Conservation (phyloP, 2,329 filamentous ascomycete species). For the Sclerotinia borealis region DNA sequence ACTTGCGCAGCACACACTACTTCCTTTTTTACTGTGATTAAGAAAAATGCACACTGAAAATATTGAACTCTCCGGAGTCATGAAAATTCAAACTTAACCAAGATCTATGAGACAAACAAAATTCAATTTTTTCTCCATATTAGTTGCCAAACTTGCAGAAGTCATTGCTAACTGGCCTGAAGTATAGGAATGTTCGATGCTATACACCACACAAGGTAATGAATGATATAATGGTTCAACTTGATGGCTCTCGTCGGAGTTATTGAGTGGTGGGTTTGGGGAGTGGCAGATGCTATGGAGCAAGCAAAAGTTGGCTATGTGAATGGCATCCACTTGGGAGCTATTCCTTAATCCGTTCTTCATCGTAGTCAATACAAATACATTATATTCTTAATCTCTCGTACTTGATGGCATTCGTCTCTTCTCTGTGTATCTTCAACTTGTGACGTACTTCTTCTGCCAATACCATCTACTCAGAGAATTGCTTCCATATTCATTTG, state of each 20-base stretch:
- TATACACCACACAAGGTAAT: too few relatives aligned
- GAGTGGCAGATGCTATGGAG: not conserved
- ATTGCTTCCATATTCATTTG: too few relatives aligned
- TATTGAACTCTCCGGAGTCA: slow-evolving; percentile 32
- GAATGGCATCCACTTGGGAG: too few relatives aligned
- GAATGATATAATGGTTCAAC: not conserved
- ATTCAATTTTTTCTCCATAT: not conserved
- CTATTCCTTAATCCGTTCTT: too few relatives aligned
- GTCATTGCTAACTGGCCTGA: not conserved
- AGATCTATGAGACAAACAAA: slow-evolving; percentile 33
- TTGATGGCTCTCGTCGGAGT: not conserved
- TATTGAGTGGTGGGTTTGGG: not conserved
- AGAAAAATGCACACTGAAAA: slow-evolving; percentile 36
- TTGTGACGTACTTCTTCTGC: too few relatives aligned
- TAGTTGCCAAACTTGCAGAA: not conserved
- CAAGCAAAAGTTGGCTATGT: not conserved
- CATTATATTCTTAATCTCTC: not conserved
- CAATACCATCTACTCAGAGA: too few relatives aligned
- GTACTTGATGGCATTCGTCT: too few relatives aligned
- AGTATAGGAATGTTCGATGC: not conserved
- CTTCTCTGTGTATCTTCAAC: too few relatives aligned
- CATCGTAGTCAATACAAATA: too few relatives aligned
- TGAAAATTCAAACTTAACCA: slow-evolving; percentile 33
- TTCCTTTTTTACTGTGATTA: slow-evolving; percentile 29
- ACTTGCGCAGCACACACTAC: not conserved